Base-by-base conservation (phyloP, 768 basidiomycete genomes). In the Xanthoconium stramineum region DNA sequence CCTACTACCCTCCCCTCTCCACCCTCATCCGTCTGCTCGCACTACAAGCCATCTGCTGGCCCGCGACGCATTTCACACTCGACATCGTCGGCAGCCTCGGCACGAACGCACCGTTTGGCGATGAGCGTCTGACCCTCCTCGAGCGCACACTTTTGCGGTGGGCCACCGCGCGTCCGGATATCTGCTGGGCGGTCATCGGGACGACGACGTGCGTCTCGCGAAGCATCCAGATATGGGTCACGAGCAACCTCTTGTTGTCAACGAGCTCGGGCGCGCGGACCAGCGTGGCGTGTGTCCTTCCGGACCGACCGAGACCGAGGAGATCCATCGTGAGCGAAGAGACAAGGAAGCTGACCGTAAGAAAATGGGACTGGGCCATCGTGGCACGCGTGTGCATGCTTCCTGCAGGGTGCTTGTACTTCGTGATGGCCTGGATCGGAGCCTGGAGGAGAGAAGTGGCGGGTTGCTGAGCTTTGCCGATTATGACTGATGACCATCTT, bases 41-140 rank as follows among this genome's bases (percentile, higher is more conserved):
- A 0, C 78, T 98, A 0, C 96, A 98, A 68, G 91, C 91, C 17
- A 94, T 98, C 56, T 98, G 95, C 74, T 98, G 94, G 94, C 92
- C 93, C 2, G 87, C 91, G 5, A 97, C 94, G 6, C 89, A 92
- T 61, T 72, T 92, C 38, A 95, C 92, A 1, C 83, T 96, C 33
- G 81, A 78, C 51, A 73, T 94, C 48, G 78, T 98, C 44, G 85
- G 86, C 32, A 62, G 58, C 20, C 56, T 72, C 2, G 70, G 71
- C 6, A 24, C 66, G 0, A 62, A 69, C 36, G 9, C 49, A 6
- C 40, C 58, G 5, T 39, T 57, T 12, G 10, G 44, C 14, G 36
- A 56, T 6, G 56, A 36, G 35, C 37, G 32, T 12, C 35, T 66
- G 38, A 51, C 54, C 6, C 32, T 67, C 13, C 58, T 72, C 50